Percentiles rank a stretch among this genome's conserved stretches.
Conservation (phyloP, 371 early-diverging fungal species). For the Dichotomocladium elegans region DNA sequence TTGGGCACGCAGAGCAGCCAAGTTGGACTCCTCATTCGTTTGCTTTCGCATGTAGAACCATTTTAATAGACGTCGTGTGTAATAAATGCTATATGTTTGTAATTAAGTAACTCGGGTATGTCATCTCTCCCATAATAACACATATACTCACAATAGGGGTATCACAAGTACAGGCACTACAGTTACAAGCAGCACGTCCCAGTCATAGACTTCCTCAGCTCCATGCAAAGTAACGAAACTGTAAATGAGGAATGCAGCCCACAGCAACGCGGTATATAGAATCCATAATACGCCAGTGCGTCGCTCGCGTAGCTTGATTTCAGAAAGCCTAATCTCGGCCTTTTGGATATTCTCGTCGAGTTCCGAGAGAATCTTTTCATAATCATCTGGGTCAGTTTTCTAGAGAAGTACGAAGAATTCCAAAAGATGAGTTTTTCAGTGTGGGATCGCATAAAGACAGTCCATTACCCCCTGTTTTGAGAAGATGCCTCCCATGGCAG, state of each 20-base stretch:
- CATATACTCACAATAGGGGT: slow-evolving; percentile 48
- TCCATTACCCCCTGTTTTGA: background rate
- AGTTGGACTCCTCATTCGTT: slow-evolving; percentile 52
- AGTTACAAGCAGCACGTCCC: background rate
- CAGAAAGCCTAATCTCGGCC: slow-evolving; percentile 62
- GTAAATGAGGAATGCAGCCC: slow-evolving; percentile 58
- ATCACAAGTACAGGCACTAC: slow-evolving; percentile 42
- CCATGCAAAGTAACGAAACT: slow-evolving; percentile 21
- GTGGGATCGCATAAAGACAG: background rate
- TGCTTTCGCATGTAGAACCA: slow-evolving; percentile 60
- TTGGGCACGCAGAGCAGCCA: slow-evolving; percentile 50
- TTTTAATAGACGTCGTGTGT: slow-evolving; percentile 41
- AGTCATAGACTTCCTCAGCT: background rate
- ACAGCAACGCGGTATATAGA: slow-evolving; percentile 64
- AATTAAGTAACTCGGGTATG: too few relatives aligned
- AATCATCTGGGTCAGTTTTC: slow-evolving; percentile 53
- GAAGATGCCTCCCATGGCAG: slow-evolving; percentile 3
- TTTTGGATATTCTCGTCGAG: slow-evolving; percentile 73
- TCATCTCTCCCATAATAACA: background rate
- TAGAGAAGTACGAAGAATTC: background rate
- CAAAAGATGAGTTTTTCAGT: background rate
- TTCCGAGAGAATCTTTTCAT: slow-evolving; percentile 75
- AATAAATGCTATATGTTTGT: slow-evolving; percentile 53
- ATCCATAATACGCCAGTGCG: slow-evolving; percentile 67
- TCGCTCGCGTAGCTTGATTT: slow-evolving; percentile 61